phyloP scores from a whole-genome alignment of 2,329 filamentous ascomycete species.

The Penicillium brasilianum region DNA sequence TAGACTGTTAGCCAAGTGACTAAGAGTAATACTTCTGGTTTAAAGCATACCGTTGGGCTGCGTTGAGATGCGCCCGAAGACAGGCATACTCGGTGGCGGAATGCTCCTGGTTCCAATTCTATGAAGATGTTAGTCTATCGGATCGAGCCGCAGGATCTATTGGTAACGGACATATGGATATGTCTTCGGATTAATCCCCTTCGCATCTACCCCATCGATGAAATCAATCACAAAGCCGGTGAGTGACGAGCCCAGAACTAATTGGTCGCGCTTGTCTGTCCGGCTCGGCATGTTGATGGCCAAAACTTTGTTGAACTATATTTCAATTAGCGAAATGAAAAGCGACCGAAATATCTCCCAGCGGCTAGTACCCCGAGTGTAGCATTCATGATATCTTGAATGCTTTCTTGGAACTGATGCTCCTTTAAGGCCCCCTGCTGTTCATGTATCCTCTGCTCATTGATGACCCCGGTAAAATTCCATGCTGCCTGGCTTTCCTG shows the following conservation, averaged over 20 bases:
- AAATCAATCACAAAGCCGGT: constrained; percentile 15
- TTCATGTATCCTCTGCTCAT: background rate
- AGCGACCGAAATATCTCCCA: too few relatives aligned
- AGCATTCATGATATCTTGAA: constrained; percentile 3
- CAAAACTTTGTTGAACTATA: constrained; percentile 9
- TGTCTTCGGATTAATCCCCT: background rate
- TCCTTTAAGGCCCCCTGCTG: background rate
- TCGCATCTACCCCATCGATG: background rate
- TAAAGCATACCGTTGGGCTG: background rate
- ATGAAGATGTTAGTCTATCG: background rate
- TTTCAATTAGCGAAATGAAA: background rate
- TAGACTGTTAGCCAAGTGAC: background rate
- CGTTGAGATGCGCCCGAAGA: background rate
- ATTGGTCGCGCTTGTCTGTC: constrained; percentile 30
- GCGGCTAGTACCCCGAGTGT: background rate
- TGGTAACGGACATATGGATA: background rate
- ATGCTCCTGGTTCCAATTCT: background rate
- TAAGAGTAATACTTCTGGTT: background rate
- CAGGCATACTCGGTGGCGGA: background rate
- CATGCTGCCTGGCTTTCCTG: background rate
- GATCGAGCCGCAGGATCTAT: background rate
- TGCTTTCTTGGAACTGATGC: background rate
- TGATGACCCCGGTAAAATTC: background rate
- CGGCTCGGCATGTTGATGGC: constrained; percentile 27
- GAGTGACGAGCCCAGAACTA: constrained; percentile 29